Base-by-base conservation (phyloP, 306 rosid species). In the Vigna radiata region DNA sequence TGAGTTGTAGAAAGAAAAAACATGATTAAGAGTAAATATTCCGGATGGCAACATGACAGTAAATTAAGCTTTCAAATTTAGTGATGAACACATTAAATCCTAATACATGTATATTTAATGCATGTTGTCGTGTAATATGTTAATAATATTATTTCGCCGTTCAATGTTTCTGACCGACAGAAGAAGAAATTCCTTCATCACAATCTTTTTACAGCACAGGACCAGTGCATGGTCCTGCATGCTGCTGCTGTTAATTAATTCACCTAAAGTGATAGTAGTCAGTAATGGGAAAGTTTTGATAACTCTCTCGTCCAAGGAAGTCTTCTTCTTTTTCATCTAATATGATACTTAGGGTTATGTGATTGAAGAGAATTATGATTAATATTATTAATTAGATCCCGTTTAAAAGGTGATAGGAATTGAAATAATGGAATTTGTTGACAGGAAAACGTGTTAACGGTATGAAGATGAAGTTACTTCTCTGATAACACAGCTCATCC, bases 211-310 rank as follows among this genome's bases (percentile, higher is more conserved):
- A 18, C 61, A 59, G 77, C 23, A 8, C 16, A 4, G 72, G 48
- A 69, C 72, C 73, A 75, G 18, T 67, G 29, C 62, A 52, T 73
- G 44, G 63, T 68, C 41, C 46, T 56, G 67, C 60, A 75, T 67
- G 33, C 33, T 67, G 33, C 33, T 67, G 65, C 5, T 52, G 49
- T 25, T 31, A 54, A 19, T 25, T 31, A 54, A 19, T 41, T 54
- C 68, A 16, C 10, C 54, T 73, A 65, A 19, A 19, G 44, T 10
- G 71, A 64, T 63, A 8, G 50, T 1, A 61, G 63, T 50, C 19
- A 55, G 18, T 31, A 68, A n/a, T 58, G 76, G 76, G 61, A 69
- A 60, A 69, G 14, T 47, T 5, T 18, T 0, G 65, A 16, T 36
- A 48, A 49, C 50, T 62, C 10, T 64, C 52, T 19, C 44, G 29